Evolutionary conservation across 2,329 filamentous ascomycete genomes (phyloP).

Genomic region (Fusarium anthophilum): DNA sequence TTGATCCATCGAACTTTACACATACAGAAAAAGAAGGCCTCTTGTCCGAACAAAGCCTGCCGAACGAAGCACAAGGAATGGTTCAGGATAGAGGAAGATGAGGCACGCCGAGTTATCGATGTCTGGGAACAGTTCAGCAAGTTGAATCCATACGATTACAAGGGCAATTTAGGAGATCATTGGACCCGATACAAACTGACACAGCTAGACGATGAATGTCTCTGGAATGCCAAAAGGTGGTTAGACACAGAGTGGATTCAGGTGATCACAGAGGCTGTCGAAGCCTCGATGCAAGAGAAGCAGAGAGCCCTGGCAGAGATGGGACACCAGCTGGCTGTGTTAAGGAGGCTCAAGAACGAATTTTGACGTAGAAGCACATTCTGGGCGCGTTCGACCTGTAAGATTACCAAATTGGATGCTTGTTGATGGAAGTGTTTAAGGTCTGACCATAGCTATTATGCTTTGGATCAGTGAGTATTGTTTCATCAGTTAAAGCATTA

Average conservation of each 20-base stretch:
- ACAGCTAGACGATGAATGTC: neutral
- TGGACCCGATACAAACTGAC: neutral
- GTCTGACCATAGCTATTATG: neutral
- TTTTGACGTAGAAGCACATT: too few relatives aligned
- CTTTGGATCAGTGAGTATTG: neutral
- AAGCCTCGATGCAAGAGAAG: neutral
- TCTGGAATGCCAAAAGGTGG: neutral
- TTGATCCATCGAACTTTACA: slow-evolving; percentile 7
- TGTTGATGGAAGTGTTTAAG: neutral
- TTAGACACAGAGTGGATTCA: neutral
- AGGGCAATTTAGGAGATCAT: neutral
- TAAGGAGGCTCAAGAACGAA: neutral
- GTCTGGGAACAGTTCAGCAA: slow-evolving; percentile 7
- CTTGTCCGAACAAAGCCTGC: neutral
- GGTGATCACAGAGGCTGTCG: neutral
- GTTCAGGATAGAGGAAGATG: neutral
- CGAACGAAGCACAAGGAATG: neutral
- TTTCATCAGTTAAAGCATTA: neutral
- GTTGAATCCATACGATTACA: neutral
- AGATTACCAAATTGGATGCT: neutral
- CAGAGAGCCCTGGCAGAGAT: neutral
- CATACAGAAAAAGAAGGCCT: neutral
- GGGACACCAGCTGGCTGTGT: neutral
- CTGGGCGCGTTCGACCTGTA: neutral
- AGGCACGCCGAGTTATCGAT: neutral